Evolutionary conservation across 108 stramenopile genomes (phyloP), one percentile per base, ranked within the genome.

Genomic region (Pseudonitzschia delicatissima): DNA sequence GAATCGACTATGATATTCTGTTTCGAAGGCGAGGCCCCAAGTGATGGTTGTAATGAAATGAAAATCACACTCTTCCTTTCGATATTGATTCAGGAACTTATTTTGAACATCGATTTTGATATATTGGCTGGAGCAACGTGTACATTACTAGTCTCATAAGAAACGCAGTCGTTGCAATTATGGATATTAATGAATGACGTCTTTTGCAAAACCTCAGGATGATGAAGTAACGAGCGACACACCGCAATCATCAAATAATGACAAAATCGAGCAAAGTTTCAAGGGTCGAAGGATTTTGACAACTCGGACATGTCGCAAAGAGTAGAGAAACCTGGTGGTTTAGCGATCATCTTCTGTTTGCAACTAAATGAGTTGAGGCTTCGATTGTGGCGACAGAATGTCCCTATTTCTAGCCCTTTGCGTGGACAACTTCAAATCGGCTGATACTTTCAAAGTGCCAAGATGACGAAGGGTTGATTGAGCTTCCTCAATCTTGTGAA

Each of bases 1-100:
- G 79, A 82, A 26, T 65, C 85, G 21, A 87, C 85, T n/a, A 52
- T 77, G 37, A 78, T 87, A 62, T 45, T 71, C 21, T 79, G 74
- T 47, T 76, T 91, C 66, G 86, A 91, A 72, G 82, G 83, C 27
- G 64, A 67, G 36, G 51, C 72, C 27, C 64, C 80, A n/a, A 4
- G 23, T 5, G 23, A 18, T 31, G 62, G 66, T 26, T 62, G 27
- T 21, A 71, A 74, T 33, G 42, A 32, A n/a, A 74, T 64, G 11
- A 73, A 65, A 34, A 72, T 80, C 37, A 71, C 68, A 25, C 33
- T 87, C 15, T 69, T 82, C 51, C 9, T 82, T 2, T 87, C 85
- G 15, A 53, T 86, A 18, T 72, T 76, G 29, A 34, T 87, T 7
- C 81, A 82, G 55, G 60, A 67, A 49, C 61, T 84, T 25, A 62